A percentile compares a stretch with the other conserved stretches of the same genome.
These are phyloP conservation scores for Cutaneotrichosporon curvatum DNA, from an alignment of 1,284 basidiomycete genomes.

Conservation along the genomic window DNA sequence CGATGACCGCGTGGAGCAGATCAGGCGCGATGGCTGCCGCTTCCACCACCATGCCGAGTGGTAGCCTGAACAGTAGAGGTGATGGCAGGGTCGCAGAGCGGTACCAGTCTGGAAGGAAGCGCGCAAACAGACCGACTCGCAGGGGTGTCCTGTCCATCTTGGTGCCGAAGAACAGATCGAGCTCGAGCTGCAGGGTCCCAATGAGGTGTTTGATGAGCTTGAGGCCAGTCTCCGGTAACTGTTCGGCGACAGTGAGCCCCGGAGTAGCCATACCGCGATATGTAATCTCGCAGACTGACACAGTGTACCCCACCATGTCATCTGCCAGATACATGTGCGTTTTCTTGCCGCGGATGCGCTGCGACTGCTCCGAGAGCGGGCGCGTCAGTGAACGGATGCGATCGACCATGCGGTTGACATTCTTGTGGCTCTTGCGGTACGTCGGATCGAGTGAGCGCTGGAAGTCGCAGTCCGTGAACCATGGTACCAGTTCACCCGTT, in stretches of 20 bases:
- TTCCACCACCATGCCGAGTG: slow-evolving; percentile 78
- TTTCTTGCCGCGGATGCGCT: slow-evolving; percentile 39
- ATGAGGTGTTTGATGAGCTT: slow-evolving; percentile 70
- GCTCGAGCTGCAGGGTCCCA: slow-evolving; percentile 52
- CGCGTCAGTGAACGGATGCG: slow-evolving; percentile 34
- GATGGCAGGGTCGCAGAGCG: slow-evolving; percentile 64
- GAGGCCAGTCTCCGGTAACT: slow-evolving; percentile 66
- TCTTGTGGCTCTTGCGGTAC: slow-evolving; percentile 24
- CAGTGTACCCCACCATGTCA: slow-evolving; percentile 81
- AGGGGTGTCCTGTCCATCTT: slow-evolving; percentile 58
- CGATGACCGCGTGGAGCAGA: slow-evolving; percentile 73
- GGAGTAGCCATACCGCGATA: slow-evolving; percentile 58
- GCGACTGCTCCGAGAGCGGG: slow-evolving; percentile 41
- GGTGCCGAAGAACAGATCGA: slow-evolving; percentile 42
- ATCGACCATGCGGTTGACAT: slow-evolving; percentile 37
- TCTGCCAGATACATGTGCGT: slow-evolving; percentile 70
- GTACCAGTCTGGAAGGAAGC: slow-evolving; percentile 79
- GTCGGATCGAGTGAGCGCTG: slow-evolving; percentile 21
- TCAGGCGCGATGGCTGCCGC: slow-evolving; percentile 80
- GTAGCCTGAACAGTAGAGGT: slow-evolving; percentile 77
- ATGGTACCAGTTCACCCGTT: slow-evolving; percentile 43
- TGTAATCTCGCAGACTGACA: slow-evolving; percentile 72
- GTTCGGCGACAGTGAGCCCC: slow-evolving; percentile 56
- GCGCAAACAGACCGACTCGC: slow-evolving; percentile 76
- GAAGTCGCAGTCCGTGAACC: slow-evolving; percentile 41